Base-by-base conservation (phyloP, 306 rosid species). In the apple (Malus domestica) region DNA sequence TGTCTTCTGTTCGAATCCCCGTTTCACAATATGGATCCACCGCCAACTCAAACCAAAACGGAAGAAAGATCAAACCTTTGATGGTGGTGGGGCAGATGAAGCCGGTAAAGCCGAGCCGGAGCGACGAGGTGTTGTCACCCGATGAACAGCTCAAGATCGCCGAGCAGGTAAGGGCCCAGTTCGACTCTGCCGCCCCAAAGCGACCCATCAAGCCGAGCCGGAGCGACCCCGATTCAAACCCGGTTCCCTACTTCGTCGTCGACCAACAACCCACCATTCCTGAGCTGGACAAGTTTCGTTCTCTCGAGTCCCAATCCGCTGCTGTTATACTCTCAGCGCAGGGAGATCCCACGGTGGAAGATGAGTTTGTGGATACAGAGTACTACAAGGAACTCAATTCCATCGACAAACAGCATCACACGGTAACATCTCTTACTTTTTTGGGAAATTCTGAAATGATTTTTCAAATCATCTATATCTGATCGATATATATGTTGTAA, bases 351-450 rank as follows among this genome's bases (percentile, higher is more conserved):
- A 80, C 75, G 45, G 85, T 61, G 69, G 76, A 66, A 42, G 90
- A 86, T 18, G 97, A 92, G 68, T 92, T 82, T 69, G 93, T 88
- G 59, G 96, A 88, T 81, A 92, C 96, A 16, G 74, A 80, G 51
- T 90, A 90, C 55, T 92, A 92, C 79, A 77, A 78, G 8, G 77
- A 92, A 63, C 73, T 92, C 80, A 73, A 82, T 19, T 84, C 96
- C 1, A 64, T 92, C 18, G 90, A 88, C 16, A 90, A 90, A 77
- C 83, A 87, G 45, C 92, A 92, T 77, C 96, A 92, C 77, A 75
- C 78, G 88, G 96, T 89, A 68, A 6, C 59, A 33, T 20, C 38
- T 18, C 3, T n/a, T 8, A 9, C 25, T 61, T 18, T 57, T 4
- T 6, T 18, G 7, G 12, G 45, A 9, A 42, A 42, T 40, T 35